Base-by-base conservation (phyloP, 768 basidiomycete genomes). In the Paxillus rubicundulus region DNA sequence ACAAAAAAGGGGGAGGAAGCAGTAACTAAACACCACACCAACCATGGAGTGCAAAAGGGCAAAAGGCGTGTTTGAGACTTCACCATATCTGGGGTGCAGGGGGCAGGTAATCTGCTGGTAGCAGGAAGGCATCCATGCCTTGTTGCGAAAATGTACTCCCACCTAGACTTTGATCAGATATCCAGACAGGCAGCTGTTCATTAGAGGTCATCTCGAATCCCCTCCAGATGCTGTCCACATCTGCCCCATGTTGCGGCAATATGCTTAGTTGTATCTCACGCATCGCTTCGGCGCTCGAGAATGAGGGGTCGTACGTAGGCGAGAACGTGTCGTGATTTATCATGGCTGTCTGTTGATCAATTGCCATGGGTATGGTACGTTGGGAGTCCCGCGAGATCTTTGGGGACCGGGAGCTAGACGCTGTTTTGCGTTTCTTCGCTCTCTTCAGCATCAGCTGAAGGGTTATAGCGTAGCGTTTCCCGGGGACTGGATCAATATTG, bases 391-490 rank as follows among this genome's bases (percentile, higher is more conserved):
- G 81, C 6, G 79, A 58, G 13, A 77, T 64, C 56, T 80, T 79
- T 1, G 86, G 86, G 16, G 87, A 89, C 16, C 80, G 80, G 13
- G 85, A 80, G 16, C 72, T 67, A 30, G 84, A 82, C 12, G 75
- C 70, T 1, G 75, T 61, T 48, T 71, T 82, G 52, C 87, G 79
- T 53, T 82, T 86, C 68, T 81, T 79, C 32, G 82, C 81, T 52
- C 86, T 77, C 70, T 92, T 92, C 48, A 97, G 68, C 87, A 96
- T 96, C 38, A 95, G 73, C 57, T 92, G 89, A 17, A 98, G 75
- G 5, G 92, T 95, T 34, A 92, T 70, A 9, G 94, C 94, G 60
- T 97, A 98, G 49, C 94, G 85, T 63, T 92, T 92, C 12, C 92
- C 95, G 20, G 94, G 93, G 53, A 95, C 93, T 94, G 62, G 4